Conservation (phyloP, 768 basidiomycete genomes). For the Auriscalpium vulgare region DNA sequence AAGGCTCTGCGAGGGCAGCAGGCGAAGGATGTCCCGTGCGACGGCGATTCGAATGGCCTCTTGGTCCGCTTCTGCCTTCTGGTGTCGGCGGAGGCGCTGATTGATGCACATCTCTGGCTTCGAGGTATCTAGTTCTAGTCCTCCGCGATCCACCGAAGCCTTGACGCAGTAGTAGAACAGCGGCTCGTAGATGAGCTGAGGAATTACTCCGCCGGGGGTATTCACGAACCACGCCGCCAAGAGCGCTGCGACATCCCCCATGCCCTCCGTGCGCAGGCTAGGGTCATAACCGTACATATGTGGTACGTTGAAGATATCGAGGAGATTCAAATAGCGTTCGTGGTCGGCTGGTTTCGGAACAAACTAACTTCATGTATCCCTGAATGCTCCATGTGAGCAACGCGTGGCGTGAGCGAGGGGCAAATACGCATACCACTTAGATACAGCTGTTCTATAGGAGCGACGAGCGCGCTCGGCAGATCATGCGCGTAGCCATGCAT, state of each 20-base stretch:
- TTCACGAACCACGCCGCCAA: slow-evolving; percentile 41
- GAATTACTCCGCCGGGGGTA: slow-evolving; percentile 35
- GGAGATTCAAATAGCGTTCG: slow-evolving; percentile 30
- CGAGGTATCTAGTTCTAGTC: slow-evolving; percentile 22
- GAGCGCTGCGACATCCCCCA: slow-evolving; percentile 37
- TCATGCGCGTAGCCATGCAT: slow-evolving; percentile 31
- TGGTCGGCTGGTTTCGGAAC: slow-evolving; percentile 32
- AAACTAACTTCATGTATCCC: slow-evolving; percentile 36
- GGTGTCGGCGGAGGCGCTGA: background rate
- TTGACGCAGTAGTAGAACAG: slow-evolving; percentile 38
- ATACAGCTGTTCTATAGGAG: slow-evolving; percentile 39
- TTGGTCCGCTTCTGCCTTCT: background rate
- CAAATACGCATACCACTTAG: slow-evolving; percentile 28
- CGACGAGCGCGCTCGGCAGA: slow-evolving; percentile 31
- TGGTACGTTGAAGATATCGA: slow-evolving; percentile 29
- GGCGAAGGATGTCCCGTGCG: slow-evolving; percentile 41
- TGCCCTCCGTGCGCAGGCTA: slow-evolving; percentile 19
- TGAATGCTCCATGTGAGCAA: slow-evolving; percentile 8
- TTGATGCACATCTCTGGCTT: background rate
- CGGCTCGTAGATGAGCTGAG: slow-evolving; percentile 30
- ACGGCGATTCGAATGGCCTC: slow-evolving; percentile 24
- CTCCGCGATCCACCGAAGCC: slow-evolving; percentile 27
- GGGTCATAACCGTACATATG: slow-evolving; percentile 20
- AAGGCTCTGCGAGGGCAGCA: slow-evolving; percentile 35
- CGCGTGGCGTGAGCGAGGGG: background rate